Percentiles rank a stretch among this genome's conserved stretches.
phyloP scores from a whole-genome alignment of 331 rosid genomes.

The Telfairia occidentalis region DNA sequence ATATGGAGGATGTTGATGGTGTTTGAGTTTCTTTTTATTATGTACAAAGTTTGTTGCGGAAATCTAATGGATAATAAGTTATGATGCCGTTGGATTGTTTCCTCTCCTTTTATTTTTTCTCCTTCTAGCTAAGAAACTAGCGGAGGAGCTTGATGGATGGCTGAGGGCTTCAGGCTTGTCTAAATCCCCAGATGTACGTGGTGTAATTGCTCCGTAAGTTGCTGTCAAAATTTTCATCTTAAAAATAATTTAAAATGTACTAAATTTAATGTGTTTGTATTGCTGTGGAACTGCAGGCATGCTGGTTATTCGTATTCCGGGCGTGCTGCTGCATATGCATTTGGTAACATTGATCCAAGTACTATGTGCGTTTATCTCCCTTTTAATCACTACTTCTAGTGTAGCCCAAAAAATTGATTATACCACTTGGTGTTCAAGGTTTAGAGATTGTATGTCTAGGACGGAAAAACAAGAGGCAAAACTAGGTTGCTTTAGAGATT shows the following conservation, averaged over 20 bases:
- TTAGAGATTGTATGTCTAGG: background rate
- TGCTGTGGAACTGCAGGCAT: slow-evolving; percentile 49
- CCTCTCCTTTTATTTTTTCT: background rate
- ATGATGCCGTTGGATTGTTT: background rate
- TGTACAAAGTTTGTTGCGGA: background rate
- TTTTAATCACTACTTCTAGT: background rate
- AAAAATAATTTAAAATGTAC: background rate
- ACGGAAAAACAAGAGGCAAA: too few species aligned
- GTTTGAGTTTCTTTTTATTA: background rate
- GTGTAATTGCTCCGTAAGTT: slow-evolving; percentile 96
- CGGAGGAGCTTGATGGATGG: slow-evolving; percentile 83
- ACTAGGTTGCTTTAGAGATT: too few species aligned
- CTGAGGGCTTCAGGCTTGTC: slow-evolving; percentile 43
- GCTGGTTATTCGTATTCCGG: slow-evolving; percentile 98
- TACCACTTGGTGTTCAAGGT: background rate
- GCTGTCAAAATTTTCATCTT: background rate
- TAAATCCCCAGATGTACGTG: slow-evolving; percentile 66
- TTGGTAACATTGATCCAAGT: slow-evolving; percentile 90
- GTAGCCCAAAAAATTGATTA: background rate
- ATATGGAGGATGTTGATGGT: background rate
- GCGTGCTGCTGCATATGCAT: slow-evolving; percentile 92
- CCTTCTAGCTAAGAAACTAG: slow-evolving; percentile 46
- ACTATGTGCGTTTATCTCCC: slow-evolving; percentile 47
- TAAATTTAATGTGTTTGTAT: slow-evolving; percentile 14
- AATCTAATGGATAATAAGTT: background rate